phyloP scores from a whole-genome alignment of 2,329 filamentous ascomycete genomes.

The Hymenoscyphus repandus region DNA sequence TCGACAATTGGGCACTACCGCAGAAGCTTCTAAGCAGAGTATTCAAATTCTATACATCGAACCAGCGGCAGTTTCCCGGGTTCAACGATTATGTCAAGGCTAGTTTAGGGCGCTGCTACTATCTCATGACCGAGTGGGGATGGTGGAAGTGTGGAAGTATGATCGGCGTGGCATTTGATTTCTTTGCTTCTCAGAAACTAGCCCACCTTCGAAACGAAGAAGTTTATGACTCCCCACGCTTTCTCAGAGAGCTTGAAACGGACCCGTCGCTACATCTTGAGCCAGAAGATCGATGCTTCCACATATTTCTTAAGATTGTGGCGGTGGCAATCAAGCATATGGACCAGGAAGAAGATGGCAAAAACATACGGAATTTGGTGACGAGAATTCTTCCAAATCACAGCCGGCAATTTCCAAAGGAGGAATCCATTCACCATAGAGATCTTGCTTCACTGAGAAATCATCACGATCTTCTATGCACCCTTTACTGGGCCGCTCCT shows the following conservation, averaged over 20 bases:
- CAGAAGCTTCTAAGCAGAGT: conserved; percentile 52
- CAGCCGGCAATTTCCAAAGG: conserved; percentile 57
- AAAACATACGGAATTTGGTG: conserved; percentile 57
- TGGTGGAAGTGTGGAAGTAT: conserved; percentile 53
- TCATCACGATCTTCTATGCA: conserved; percentile 63
- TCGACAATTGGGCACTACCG: conserved; percentile 57
- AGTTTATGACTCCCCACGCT: conserved; percentile 53
- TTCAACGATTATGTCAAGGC: conserved; percentile 63
- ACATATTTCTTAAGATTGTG: conserved; percentile 61
- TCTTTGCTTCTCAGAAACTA: conserved; percentile 58
- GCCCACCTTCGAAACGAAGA: conserved; percentile 61
- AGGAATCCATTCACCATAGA: conserved; percentile 52
- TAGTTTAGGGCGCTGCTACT: conserved; percentile 55
- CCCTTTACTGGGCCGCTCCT: conserved; percentile 60
- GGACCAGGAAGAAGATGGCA: conserved; percentile 41
- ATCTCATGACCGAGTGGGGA: conserved; percentile 59
- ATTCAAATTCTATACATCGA: conserved; percentile 53
- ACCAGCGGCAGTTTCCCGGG: conserved; percentile 49
- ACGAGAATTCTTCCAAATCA: conserved; percentile 61
- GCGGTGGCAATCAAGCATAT: conserved; percentile 52
- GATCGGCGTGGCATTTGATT: conserved; percentile 60
- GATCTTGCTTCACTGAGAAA: conserved; percentile 62
- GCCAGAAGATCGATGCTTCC: conserved; percentile 57
- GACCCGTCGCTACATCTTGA: conserved; percentile 43
- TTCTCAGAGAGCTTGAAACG: conserved; percentile 50